Conservation (phyloP, 2,329 filamentous ascomycete species). For the Alternaria tenuissima region DNA sequence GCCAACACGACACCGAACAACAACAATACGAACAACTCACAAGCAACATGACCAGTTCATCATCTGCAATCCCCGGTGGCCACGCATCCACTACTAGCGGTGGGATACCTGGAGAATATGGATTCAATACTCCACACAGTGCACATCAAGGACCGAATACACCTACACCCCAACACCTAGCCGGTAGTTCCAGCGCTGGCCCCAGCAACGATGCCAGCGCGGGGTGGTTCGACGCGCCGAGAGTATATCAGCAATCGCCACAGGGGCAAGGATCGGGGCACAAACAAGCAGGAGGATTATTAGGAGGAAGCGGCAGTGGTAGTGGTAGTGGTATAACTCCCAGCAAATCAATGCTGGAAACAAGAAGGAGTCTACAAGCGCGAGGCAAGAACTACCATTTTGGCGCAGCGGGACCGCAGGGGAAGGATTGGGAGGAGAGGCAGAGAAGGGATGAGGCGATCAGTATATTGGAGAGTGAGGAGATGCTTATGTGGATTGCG, state of each 20-base stretch:
- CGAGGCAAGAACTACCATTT: constrained; percentile 19
- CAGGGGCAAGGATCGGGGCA: neutral
- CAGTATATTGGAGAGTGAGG: constrained; percentile 43
- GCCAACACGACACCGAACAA: neutral
- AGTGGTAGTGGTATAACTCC: neutral
- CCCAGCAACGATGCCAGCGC: neutral
- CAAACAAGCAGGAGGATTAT: neutral
- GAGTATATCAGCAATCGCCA: neutral
- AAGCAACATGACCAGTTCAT: neutral
- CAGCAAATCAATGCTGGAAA: constrained; percentile 21
- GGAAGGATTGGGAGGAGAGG: constrained; percentile 22
- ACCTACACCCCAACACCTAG: too few relatives aligned
- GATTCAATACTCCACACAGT: too few relatives aligned
- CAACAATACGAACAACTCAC: neutral
- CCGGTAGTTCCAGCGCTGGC: neutral
- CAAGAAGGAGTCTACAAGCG: constrained; percentile 42
- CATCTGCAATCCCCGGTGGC: too few relatives aligned
- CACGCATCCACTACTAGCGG: neutral
- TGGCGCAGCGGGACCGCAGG: neutral
- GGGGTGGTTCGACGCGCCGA: neutral
- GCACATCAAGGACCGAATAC: too few relatives aligned
- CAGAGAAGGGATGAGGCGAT: constrained; percentile 43
- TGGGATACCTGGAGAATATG: too few relatives aligned
- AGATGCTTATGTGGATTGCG: constrained; percentile 50
- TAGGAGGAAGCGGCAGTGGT: neutral